Conservation (phyloP, 2,329 filamentous ascomycete genomes). For the Neofusicoccum sp. region DNA sequence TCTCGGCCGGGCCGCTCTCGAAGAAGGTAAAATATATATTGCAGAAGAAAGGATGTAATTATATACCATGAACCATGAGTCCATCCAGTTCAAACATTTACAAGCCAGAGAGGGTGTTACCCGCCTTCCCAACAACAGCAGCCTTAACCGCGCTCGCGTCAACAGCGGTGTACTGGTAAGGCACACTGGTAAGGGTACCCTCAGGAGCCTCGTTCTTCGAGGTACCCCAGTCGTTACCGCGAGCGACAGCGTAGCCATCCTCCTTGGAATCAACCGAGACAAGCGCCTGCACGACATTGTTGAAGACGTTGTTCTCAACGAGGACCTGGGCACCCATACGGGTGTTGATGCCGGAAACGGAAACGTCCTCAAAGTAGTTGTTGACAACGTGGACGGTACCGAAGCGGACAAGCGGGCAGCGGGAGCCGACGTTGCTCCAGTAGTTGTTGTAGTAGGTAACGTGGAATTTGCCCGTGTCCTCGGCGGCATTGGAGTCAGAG, state of each 20-base stretch:
- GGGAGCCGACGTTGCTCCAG: conserved; percentile 63
- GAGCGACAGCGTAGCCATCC: conserved; percentile 48
- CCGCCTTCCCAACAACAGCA: conserved; percentile 37
- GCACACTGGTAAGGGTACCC: conserved; percentile 53
- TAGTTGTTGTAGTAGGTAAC: conserved; percentile 68
- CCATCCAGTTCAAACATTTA: not conserved
- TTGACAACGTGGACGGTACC: conserved; percentile 63
- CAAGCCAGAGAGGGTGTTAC: conserved; percentile 24
- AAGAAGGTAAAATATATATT: no score
- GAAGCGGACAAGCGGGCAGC: conserved; percentile 63
- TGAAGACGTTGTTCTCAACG: conserved; percentile 51
- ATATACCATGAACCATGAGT: no score
- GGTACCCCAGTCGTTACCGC: conserved; percentile 47
- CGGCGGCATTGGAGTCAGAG: conserved; percentile 54
- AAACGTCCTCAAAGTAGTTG: conserved; percentile 41
- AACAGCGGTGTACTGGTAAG: conserved; percentile 55
- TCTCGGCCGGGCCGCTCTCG: no score
- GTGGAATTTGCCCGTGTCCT: conserved; percentile 61
- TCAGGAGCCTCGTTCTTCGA: conserved; percentile 49
- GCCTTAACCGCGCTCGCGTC: conserved; percentile 49
- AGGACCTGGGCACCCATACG: conserved; percentile 45
- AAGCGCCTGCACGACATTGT: conserved; percentile 57
- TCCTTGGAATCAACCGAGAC: conserved; percentile 58
- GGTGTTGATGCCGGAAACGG: conserved; percentile 43
- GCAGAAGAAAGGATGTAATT: no score